Conservation (phyloP, 495 filamentous ascomycete genomes). For the Penicillium desertorum region DNA sequence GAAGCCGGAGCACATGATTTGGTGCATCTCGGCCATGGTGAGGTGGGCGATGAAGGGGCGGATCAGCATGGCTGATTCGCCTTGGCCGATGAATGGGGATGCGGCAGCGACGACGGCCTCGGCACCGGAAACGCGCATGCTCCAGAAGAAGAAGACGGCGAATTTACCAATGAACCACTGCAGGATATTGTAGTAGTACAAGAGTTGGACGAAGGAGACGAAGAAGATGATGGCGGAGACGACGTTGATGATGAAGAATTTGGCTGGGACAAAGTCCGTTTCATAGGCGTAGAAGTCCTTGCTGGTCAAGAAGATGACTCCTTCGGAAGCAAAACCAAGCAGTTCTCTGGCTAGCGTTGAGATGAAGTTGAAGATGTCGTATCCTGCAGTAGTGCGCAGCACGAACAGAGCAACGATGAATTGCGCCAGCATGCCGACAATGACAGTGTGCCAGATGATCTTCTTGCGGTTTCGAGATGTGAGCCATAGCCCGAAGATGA, state of each 20-base stretch:
- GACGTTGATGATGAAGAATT: conserved; percentile 71
- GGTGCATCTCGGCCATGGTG: conserved; percentile 82
- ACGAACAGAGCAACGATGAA: conserved; percentile 89
- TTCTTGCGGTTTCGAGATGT: conserved; percentile 70
- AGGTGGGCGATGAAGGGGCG: conserved; percentile 79
- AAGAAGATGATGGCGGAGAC: conserved; percentile 91
- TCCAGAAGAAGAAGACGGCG: conserved; percentile 88
- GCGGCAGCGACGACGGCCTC: conserved; percentile 90
- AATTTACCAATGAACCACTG: conserved; percentile 89
- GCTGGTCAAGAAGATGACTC: conserved; percentile 69
- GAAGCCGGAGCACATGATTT: conserved; percentile 82
- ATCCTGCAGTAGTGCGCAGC: conserved; percentile 69
- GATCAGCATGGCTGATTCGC: conserved; percentile 90
- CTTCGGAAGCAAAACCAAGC: conserved; percentile 67
- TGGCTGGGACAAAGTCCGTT: conserved; percentile 22
- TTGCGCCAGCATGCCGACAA: conserved; percentile 82
- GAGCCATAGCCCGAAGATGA: conserved; percentile 61
- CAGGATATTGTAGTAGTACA: conserved; percentile 73
- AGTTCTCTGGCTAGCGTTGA: conserved; percentile 66
- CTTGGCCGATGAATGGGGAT: conserved; percentile 93
- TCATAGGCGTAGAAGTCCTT: conserved; percentile 30
- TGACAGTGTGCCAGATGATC: conserved; percentile 69
- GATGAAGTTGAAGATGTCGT: conserved; percentile 87
- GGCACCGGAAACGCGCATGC: conserved; percentile 83
- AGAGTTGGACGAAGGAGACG: conserved; percentile 77